Base-by-base conservation (phyloP, 2,329 filamentous ascomycete species). In the Fusarium sp. region DNA sequence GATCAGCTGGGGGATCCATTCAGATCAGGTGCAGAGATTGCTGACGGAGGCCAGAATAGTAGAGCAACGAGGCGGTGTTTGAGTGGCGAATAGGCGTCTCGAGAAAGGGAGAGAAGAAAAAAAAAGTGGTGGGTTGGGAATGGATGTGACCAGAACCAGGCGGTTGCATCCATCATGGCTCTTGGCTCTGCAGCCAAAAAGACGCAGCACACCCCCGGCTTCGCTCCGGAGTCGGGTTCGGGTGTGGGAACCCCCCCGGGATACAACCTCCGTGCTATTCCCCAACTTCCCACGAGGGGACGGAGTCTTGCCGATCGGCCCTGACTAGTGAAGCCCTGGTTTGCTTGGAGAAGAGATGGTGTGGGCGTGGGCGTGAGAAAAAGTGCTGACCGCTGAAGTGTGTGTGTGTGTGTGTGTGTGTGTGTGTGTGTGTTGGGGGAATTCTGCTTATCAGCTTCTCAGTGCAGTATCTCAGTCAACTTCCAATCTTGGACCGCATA, bases 131-230 rank as follows among this genome's bases (percentile, higher is more conserved):
- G 58, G 69, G 68, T 66, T 70, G 71, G 59, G 40, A 37, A 37
- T 61, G 43, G 58, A 66, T 66, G 58, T 71, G 64, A 74, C 68
- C 50, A 47, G 54, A 61, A 15, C 69, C 69, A 47, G 45, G 62
- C 68, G 71, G 70, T 64, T 77, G 67, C 62, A 72, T 73, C 58
- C 50, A 33, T 54, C 50, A 54, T 54, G 27, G 50, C 60, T 63
- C 73, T 72, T 74, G 71, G 71, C 54, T 56, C 73, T 74, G 71
- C 73, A 74, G 60, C 62, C 50, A 72, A 67, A 63, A 61, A 71
- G 59, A 43, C 25, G 33, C 56, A 38, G 15, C 56, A n/a, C 35
- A n/a, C 37, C 43, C 37, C 68, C 71, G 72, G 74, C 58, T 68
- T 70, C 73, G 72, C 72, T 73, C 52, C 54, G 56, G 60, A 56